Conservation (phyloP, 305 asterid genomes). For the Ilex paraguariensis region DNA sequence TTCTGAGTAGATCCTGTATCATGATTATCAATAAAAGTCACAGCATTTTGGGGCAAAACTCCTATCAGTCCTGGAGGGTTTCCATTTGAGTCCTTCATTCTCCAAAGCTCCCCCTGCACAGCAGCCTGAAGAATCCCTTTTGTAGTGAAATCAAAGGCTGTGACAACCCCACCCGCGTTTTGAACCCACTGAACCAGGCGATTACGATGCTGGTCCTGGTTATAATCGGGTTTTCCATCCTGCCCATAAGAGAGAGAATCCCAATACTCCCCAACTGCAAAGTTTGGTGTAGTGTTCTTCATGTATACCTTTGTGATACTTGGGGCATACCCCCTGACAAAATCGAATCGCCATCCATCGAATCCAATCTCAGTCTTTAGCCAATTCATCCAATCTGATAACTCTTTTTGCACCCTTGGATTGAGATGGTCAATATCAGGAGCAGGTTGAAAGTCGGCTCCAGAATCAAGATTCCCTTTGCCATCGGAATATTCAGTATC, state of each 20-base stretch:
- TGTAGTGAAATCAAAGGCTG: conserved; percentile 76
- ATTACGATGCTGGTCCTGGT: conserved; percentile 56
- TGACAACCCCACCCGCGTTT: conserved; percentile 34
- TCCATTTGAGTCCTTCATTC: conserved; percentile 52
- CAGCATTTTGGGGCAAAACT: conserved; percentile 53
- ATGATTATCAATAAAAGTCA: conserved; percentile 80
- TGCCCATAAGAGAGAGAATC: conserved; percentile 24
- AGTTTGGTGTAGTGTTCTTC: conserved; percentile 47
- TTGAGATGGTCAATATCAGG: conserved; percentile 84
- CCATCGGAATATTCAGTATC: conserved; percentile 59
- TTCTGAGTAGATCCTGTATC: conserved; percentile 78
- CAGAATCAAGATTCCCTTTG: conserved; percentile 68
- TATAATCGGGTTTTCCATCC: conserved; percentile 40
- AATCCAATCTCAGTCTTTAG: conserved; percentile 69
- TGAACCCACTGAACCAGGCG: conserved; percentile 52
- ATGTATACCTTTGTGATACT: conserved; percentile 47
- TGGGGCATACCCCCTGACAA: conserved; percentile 60
- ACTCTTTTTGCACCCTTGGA: conserved; percentile 49
- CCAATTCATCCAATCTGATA: conserved; percentile 91
- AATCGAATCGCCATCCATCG: conserved; percentile 81
- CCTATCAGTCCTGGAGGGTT: conserved; percentile 78
- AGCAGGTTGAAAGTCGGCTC: conserved; percentile 36
- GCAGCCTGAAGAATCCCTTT: conserved; percentile 87
- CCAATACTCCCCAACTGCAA: conserved; percentile 86
- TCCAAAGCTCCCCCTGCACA: conserved; percentile 66